Conservation (phyloP, 148 eudicot species). For the Cornus suecica region DNA sequence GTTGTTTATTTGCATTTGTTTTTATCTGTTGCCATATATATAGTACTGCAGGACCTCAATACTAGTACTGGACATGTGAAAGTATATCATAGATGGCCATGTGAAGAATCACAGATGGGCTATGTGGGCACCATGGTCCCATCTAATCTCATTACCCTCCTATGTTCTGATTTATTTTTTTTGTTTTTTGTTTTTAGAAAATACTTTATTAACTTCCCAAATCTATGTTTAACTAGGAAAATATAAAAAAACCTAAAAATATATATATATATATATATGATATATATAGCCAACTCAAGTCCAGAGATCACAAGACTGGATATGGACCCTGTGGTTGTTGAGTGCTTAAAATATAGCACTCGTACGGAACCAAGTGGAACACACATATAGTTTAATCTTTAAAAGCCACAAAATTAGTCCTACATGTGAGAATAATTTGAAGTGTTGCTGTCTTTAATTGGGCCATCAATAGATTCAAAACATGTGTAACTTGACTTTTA, state of each 20-base stretch:
- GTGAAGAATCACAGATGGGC: slow-evolving; percentile 4
- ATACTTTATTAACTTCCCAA: background rate
- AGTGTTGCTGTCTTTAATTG: background rate
- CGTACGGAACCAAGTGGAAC: background rate
- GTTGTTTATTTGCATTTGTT: background rate
- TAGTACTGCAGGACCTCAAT: no score
- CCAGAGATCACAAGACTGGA: no score
- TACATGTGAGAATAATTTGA: background rate
- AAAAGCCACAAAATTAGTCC: background rate
- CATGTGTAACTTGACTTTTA: background rate
- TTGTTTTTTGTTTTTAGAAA: no score
- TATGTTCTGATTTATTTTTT: background rate
- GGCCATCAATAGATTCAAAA: background rate
- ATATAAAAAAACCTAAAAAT: no score
- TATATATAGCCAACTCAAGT: no score
- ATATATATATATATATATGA: no score
- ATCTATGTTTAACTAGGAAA: no score
- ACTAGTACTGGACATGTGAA: background rate
- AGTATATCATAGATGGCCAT: background rate
- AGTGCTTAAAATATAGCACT: background rate
- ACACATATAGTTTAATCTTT: background rate
- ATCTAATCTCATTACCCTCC: no score
- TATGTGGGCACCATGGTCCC: no score
- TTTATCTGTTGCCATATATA: background rate
- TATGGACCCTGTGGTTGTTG: no score